phyloP scores from a whole-genome alignment of 2,329 filamentous ascomycete genomes.

The Pseudogymnoascus sp. region DNA sequence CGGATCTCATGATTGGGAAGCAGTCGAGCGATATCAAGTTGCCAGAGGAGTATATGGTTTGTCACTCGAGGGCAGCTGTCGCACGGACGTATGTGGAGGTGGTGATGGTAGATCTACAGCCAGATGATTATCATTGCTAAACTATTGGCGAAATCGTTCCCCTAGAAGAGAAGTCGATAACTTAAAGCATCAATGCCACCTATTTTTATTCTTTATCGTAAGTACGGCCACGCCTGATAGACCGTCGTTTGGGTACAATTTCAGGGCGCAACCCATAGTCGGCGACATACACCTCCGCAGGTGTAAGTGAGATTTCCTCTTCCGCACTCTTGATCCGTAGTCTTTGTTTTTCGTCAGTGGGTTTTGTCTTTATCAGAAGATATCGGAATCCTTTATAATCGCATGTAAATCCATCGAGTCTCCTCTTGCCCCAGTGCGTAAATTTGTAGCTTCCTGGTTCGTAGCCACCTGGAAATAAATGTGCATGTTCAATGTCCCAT shows the following conservation, averaged over 20 bases:
- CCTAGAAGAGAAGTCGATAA: not conserved
- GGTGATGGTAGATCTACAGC: constrained; percentile 21
- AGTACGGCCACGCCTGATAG: not conserved
- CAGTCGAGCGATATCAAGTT: constrained; percentile 35
- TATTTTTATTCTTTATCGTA: not conserved
- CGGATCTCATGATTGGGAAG: constrained; percentile 47
- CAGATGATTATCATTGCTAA: constrained; percentile 1
- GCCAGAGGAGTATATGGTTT: constrained; percentile 34
- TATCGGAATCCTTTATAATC: not conserved
- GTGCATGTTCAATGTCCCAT: not conserved
- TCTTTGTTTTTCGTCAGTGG: not conserved
- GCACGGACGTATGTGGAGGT: constrained; percentile 23
- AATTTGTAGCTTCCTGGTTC: not conserved
- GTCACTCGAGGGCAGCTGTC: constrained; percentile 18
- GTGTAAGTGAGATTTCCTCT: not conserved
- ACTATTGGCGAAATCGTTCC: not conserved
- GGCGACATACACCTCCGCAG: not conserved
- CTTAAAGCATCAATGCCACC: not conserved
- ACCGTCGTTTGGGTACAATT: not conserved
- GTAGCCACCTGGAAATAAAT: not conserved
- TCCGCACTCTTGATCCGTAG: not conserved
- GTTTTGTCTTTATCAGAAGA: not conserved
- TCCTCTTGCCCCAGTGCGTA: not conserved
- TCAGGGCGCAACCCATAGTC: not conserved
- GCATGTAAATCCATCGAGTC: not conserved